Evolutionary conservation across 2,329 filamentous ascomycete genomes (phyloP).

Genomic region (Penicillium freii): DNA sequence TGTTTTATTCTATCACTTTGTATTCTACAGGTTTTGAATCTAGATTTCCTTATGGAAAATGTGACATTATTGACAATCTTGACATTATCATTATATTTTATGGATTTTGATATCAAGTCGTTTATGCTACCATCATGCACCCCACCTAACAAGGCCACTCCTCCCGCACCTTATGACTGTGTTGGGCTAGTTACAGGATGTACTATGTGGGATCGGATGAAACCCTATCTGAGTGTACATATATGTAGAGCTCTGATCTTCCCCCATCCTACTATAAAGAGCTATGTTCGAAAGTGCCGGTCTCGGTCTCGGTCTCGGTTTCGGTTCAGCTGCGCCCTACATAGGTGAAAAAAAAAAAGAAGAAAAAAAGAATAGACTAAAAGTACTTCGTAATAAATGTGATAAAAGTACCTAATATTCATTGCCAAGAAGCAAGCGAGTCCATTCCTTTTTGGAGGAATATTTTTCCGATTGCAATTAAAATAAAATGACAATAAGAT

Average conservation of each 20-base stretch:
- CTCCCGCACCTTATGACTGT: neutral
- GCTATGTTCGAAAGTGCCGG: neutral
- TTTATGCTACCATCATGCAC: neutral
- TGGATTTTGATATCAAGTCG: neutral
- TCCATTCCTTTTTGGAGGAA: neutral
- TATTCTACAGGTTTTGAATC: neutral
- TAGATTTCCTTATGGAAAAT: neutral
- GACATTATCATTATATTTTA: neutral
- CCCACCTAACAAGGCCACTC: neutral
- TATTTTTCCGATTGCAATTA: neutral
- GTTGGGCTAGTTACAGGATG: neutral
- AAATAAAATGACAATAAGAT: neutral
- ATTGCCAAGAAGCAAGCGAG: neutral
- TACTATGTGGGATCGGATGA: neutral
- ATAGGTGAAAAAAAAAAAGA: neutral
- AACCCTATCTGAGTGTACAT: neutral
- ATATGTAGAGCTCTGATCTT: neutral
- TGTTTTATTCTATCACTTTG: neutral
- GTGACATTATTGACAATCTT: neutral
- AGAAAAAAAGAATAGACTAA: neutral
- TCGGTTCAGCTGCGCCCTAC: neutral
- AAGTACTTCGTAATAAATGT: too few relatives aligned
- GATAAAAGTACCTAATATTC: neutral
- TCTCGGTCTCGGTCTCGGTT: neutral
- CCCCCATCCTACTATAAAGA: neutral